Conservation (phyloP, 257 asterid species). For the Oldenlandia corymbosa region DNA sequence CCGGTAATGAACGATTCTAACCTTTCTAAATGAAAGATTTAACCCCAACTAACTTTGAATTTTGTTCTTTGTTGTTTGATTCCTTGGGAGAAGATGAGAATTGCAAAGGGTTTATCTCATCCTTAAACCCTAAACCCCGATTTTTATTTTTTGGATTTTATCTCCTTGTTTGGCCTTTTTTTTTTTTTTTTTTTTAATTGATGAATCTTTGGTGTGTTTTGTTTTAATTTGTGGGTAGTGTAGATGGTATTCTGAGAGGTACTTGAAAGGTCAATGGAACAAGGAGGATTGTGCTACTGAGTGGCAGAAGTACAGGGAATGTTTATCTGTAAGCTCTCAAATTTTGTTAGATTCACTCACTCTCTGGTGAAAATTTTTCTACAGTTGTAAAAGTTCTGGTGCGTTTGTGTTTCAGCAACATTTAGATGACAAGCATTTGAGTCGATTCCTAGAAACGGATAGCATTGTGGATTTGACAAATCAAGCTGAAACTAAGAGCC, state of each 20-base stretch:
- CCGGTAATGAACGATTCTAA: slow-evolving; percentile 35
- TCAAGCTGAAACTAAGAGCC: slow-evolving; percentile 30
- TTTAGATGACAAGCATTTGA: slow-evolving; percentile 86
- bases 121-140: slow-evolving; percentile 17
- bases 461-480: slow-evolving; percentile 39
- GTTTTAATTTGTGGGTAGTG: no score
- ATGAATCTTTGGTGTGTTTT: no score
- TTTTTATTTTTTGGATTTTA: no score
- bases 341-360: not conserved
- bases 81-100: not conserved
- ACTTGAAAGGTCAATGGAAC: slow-evolving; percentile 88
- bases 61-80: not conserved
- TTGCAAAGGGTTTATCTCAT: not conserved
- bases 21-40: slow-evolving; percentile 1
- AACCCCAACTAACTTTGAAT: not conserved
- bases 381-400: not conserved
- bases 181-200: not conserved
- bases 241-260: slow-evolving; percentile 87
- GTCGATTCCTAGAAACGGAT: slow-evolving; percentile 75
- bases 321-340: slow-evolving; percentile 55
- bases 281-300: slow-evolving; percentile 66
- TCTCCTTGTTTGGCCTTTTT: not conserved
- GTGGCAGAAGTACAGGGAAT: slow-evolving; percentile 78
- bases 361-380: slow-evolving; percentile 2
- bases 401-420: slow-evolving; percentile 41